Percentiles rank a stretch among this genome's conserved stretches.
phyloP scores from a whole-genome alignment of 2,329 filamentous ascomycete species.

The Penicillium sp. region DNA sequence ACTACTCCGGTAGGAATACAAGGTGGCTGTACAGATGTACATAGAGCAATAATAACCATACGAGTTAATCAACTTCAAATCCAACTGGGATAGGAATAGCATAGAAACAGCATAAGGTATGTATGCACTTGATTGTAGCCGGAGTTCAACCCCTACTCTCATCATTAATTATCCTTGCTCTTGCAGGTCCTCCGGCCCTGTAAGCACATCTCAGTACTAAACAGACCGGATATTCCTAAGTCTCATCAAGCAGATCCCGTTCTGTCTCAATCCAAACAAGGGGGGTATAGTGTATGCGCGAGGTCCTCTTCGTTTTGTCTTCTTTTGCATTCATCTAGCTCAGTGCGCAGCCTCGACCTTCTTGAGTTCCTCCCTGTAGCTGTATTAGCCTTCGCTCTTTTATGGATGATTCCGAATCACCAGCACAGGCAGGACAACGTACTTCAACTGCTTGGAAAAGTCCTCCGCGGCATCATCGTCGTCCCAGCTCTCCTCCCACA shows the following conservation, averaged over 20 bases:
- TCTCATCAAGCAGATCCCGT: not conserved
- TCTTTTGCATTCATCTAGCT: slow-evolving; percentile 38
- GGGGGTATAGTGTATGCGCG: slow-evolving; percentile 8
- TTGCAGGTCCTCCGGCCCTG: not conserved
- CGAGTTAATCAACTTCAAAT: not conserved
- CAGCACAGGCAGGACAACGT: slow-evolving; percentile 35
- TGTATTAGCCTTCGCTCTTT: not conserved
- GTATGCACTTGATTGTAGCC: not conserved
- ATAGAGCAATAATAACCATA: not conserved
- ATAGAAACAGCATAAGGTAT: not conserved
- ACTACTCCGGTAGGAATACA: not conserved
- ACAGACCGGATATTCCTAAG: not conserved
- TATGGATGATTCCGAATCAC: not conserved
- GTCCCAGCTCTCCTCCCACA: slow-evolving; percentile 99
- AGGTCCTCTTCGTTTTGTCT: not conserved
- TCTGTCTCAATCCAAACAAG: not conserved
- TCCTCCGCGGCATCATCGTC: slow-evolving; percentile 97
- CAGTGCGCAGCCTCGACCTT: slow-evolving; percentile 78
- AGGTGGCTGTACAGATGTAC: not conserved
- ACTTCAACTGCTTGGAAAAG: slow-evolving; percentile 93
- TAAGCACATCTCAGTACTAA: not conserved
- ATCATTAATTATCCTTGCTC: not conserved
- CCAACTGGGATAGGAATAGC: not conserved
- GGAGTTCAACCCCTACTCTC: not conserved
- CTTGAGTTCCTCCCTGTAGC: slow-evolving; percentile 66